phyloP scores from a whole-genome alignment of 2,329 filamentous ascomycete species.

The Fusarium sp. region DNA sequence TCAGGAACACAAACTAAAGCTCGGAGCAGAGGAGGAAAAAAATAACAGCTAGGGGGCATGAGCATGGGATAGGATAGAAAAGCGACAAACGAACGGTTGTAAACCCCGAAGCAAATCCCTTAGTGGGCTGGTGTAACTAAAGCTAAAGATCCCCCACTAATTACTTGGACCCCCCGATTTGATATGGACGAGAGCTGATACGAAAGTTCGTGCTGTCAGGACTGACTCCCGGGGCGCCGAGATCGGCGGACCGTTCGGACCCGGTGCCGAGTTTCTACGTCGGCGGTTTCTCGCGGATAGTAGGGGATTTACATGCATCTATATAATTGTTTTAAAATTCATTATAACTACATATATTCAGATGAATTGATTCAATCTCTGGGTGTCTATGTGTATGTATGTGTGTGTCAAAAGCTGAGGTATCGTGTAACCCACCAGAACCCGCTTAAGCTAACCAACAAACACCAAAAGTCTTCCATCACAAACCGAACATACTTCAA shows the following conservation, averaged over 20 bases:
- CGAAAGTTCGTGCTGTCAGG: neutral
- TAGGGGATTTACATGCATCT: no score
- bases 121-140: slow-evolving; percentile 15
- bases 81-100: slow-evolving; percentile 2
- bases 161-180: slow-evolving; percentile 14
- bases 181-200: neutral
- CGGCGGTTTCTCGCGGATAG: slow-evolving; percentile 29
- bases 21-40: neutral
- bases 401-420: neutral
- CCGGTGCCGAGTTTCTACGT: slow-evolving; percentile 18
- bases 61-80: neutral
- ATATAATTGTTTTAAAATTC: neutral
- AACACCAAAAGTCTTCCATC: slow-evolving; percentile 1
- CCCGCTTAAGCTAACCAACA: neutral
- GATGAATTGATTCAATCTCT: neutral
- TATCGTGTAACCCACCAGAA: slow-evolving; percentile 4
- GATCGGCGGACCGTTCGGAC: slow-evolving; percentile 31
- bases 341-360: neutral
- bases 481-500: neutral
- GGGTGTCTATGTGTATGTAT: neutral
- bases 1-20: neutral
- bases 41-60: slow-evolving; percentile 2
- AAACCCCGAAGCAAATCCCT: slow-evolving; percentile 21
- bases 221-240: slow-evolving; percentile 22
- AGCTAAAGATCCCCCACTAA: slow-evolving; percentile 12